Percentiles rank a stretch among this genome's conserved stretches.
Conservation (phyloP, 2,329 filamentous ascomycete genomes). For the Paecilomyces fulvus region DNA sequence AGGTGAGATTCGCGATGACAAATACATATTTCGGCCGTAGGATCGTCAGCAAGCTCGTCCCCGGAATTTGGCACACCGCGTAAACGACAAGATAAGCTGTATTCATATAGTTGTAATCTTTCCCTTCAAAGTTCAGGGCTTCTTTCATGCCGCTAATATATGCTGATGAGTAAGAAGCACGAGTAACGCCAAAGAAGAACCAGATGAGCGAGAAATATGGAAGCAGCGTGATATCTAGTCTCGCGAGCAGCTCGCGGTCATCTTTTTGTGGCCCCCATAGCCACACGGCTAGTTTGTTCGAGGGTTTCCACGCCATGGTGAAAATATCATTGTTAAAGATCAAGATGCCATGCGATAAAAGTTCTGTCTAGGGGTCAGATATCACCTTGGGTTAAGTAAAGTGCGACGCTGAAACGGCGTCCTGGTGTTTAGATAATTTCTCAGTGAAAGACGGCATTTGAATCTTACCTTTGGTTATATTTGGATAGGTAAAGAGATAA, state of each 20-base stretch:
- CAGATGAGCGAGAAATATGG: conserved; percentile 41
- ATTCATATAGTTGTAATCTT: conserved; percentile 36
- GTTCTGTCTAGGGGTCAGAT: not conserved
- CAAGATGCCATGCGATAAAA: not conserved
- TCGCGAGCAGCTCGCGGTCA: conserved; percentile 21
- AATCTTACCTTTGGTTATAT: not conserved
- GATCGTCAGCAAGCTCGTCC: conserved; percentile 32
- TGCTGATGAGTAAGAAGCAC: conserved; percentile 36
- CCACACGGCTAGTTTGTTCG: conserved; percentile 3
- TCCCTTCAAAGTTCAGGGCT: conserved; percentile 29
- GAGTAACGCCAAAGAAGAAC: conserved; percentile 41
- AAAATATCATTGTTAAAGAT: not conserved
- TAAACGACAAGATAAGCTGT: conserved; percentile 32
- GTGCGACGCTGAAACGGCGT: no score
- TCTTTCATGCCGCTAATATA: conserved; percentile 38
- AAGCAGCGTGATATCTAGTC: conserved; percentile 35
- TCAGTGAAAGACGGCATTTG: not conserved
- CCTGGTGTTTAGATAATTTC: not conserved
- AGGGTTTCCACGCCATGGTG: not conserved
- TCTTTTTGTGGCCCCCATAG: conserved; percentile 4
- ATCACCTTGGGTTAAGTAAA: no score
- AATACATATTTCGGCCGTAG: conserved; percentile 36
- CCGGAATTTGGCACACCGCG: conserved; percentile 38
- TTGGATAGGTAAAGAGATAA: not conserved
- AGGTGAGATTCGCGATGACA: conserved; percentile 35